phyloP scores from a whole-genome alignment of 208 protist genomes.

The Acanthamoeba lugdunensis region DNA sequence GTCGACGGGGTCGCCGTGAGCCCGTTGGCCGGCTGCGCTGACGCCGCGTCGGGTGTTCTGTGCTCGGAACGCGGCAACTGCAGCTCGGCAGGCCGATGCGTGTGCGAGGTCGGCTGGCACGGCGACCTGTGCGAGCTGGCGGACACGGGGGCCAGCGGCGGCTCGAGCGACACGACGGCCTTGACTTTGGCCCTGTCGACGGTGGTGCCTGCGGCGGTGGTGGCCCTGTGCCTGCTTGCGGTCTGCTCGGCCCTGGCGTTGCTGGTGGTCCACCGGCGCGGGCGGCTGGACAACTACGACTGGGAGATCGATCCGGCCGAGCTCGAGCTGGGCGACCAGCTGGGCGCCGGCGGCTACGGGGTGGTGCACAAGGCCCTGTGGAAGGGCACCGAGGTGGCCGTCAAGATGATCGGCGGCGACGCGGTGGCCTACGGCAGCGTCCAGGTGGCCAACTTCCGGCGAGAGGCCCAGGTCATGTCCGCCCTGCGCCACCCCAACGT shows the following conservation, averaged over 20 bases:
- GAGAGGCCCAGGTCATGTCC: neutral
- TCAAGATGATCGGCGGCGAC: constrained; percentile 32
- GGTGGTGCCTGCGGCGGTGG: neutral
- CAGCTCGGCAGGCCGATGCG: neutral
- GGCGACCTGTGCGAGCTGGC: neutral
- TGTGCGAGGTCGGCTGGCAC: neutral
- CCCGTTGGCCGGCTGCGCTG: neutral
- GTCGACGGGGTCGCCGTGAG: neutral
- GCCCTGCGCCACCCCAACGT: neutral
- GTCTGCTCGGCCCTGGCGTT: neutral
- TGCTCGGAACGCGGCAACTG: neutral
- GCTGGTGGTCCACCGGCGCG: neutral
- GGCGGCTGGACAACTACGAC: neutral
- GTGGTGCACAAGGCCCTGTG: constrained; percentile 29
- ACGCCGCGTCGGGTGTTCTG: neutral
- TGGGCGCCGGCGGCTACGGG: constrained; percentile 46
- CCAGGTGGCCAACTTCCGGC: neutral
- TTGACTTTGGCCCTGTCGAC: neutral
- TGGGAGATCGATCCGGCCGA: constrained; percentile 63
- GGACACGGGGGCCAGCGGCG: neutral
- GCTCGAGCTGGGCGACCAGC: constrained; percentile 13
- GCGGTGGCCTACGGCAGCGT: neutral
- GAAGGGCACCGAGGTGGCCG: constrained; percentile 29
- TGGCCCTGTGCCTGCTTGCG: neutral
- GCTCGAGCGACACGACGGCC: neutral